Conservation (phyloP, 2,329 filamentous ascomycete species). For the Apiospora phragmitis region DNA sequence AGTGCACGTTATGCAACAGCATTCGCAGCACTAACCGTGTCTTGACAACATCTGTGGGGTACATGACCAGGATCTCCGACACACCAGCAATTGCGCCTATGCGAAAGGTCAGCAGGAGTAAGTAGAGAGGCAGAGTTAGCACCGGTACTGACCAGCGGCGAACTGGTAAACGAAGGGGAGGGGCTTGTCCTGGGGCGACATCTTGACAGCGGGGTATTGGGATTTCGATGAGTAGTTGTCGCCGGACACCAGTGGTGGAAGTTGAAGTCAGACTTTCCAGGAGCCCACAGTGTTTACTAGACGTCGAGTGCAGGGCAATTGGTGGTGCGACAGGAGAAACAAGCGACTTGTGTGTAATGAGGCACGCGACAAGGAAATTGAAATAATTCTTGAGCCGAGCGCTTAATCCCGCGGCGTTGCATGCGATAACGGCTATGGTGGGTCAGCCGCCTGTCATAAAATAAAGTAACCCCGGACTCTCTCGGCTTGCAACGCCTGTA, state of each 20-base stretch:
- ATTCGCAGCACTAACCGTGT: conserved; percentile 76
- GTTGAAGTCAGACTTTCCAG: not conserved
- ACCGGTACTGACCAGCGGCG: conserved; percentile 69
- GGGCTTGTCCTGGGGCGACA: conserved; percentile 66
- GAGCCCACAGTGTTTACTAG: not conserved
- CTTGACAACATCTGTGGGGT: conserved; percentile 97
- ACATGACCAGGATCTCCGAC: conserved; percentile 95
- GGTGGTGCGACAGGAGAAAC: not conserved
- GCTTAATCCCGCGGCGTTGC: not conserved
- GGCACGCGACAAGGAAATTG: conserved; percentile 8
- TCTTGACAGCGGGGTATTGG: conserved; percentile 39
- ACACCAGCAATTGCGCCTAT: conserved; percentile 92
- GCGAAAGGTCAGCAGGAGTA: conserved; percentile 28
- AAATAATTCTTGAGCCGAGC: not conserved
- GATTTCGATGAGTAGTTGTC: not conserved
- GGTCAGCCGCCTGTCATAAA: not conserved
- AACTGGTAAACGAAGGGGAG: conserved; percentile 95
- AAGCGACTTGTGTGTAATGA: not conserved
- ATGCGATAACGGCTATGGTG: conserved; percentile 3
- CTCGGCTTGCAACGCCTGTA: not conserved
- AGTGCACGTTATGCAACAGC: conserved; percentile 10
- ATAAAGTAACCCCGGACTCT: not conserved
- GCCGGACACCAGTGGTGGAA: not conserved
- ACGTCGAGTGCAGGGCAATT: not conserved
- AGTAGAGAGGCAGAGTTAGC: conserved; percentile 23